These are phyloP conservation scores for Fraxinus americana DNA, from an alignment of 257 asterid genomes.

Conservation along the genomic window DNA sequence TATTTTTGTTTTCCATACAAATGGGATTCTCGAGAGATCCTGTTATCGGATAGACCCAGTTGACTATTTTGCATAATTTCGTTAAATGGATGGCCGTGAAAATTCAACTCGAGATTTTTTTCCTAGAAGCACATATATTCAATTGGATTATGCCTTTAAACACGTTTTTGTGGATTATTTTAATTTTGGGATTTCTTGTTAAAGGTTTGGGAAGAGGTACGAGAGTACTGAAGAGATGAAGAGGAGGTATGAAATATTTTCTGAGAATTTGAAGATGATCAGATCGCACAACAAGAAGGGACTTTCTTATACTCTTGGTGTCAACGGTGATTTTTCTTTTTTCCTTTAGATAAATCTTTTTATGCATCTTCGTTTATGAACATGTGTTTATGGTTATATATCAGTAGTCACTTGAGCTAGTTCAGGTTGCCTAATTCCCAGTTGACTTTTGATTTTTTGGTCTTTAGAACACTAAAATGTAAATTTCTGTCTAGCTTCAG, in stretches of 20 bases:
- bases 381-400: not conserved
- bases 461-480: not conserved
- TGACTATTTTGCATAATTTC: not conserved
- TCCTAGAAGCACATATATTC: not conserved
- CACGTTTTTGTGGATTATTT: not conserved
- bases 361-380: not conserved
- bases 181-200: slow-evolving; percentile 8
- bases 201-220: slow-evolving; percentile 76
- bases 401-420: not conserved
- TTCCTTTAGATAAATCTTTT: not conserved
- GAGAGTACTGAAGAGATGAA: slow-evolving; percentile 67
- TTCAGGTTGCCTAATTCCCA: not conserved
- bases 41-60: not conserved
- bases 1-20: not conserved
- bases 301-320: slow-evolving; percentile 73
- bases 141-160: not conserved
- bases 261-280: slow-evolving; percentile 68
- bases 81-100: too few relatives aligned
- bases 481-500: not conserved
- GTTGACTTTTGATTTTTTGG: not conserved
- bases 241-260: slow-evolving; percentile 65
- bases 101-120: too few relatives aligned
- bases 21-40: not conserved
- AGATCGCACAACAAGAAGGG: slow-evolving; percentile 85
- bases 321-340: slow-evolving; percentile 53